Evolutionary conservation across 805 yeast species (phyloP), one percentile per base, ranked within the genome.

Genomic region (Candida pseudoglaebosa): DNA sequence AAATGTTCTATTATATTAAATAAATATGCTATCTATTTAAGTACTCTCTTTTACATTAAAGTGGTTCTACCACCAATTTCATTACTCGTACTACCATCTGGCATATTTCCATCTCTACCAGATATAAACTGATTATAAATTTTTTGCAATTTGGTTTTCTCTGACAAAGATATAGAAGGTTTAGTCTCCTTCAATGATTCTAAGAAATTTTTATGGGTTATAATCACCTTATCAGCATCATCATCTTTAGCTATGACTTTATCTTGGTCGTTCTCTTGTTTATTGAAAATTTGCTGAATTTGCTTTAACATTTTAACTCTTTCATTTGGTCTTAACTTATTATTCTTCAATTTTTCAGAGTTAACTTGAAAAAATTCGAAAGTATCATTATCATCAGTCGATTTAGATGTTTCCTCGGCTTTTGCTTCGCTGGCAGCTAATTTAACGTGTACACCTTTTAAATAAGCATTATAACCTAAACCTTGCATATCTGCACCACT

Each of bases 401-500:
- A 32, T 43, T 43, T 36, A 40, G 52, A 35, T 44, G 43, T 16
- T 46, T 45, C 34, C 35, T 50, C 29, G n/a, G 38, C 28, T 14
- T 52, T 48, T 3, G 33, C 42, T 24, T 48, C 53, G 37, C 75
- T 73, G 22, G 62, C 54, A 9, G 75, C 77, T 47, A 89, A 73
- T 46, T 75, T 80, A 24, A 77, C 73, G 54, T 85, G 93, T 4
- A 84, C 89, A 10, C 95, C 95, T 48, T 81, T 82, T 55, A 91
- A 69, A 57, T 90, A 88, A 0, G 97, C 96, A 60, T 88, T 93
- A 59, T 89, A 91, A 29, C 89, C 82, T 35, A 91, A 60, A 0
- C 96, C 96, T 61, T 90, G 98, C 56, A 91, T 65, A 62, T 91
- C 99, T 0, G 99, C 99, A 12, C 96, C 96, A 10, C 96, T 84